Percentiles rank a stretch among this genome's conserved stretches.
phyloP scores from a whole-genome alignment of 2,329 filamentous ascomycete genomes.

The Chrysoporthe puriensis region DNA sequence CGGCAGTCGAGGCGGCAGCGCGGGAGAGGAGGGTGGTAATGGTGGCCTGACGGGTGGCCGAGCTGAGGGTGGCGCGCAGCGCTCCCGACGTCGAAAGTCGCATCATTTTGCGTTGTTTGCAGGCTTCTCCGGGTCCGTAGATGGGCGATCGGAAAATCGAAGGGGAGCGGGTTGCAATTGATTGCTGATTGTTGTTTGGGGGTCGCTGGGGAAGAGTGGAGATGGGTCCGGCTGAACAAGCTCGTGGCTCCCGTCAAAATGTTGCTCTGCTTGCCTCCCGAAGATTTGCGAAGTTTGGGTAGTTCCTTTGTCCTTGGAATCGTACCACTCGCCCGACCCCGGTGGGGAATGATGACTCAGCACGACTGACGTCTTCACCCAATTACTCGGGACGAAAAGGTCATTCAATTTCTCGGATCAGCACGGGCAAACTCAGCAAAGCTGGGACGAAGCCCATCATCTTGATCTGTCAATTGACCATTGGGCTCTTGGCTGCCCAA shows the following conservation, averaged over 20 bases:
- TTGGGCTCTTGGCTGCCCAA: neutral
- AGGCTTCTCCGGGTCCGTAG: neutral
- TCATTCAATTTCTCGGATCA: constrained; percentile 13
- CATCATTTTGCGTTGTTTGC: constrained; percentile 50
- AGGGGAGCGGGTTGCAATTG: constrained; percentile 10
- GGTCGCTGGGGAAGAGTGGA: constrained; percentile 27
- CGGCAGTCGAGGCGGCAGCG: constrained; percentile 64
- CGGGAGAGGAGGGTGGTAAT: constrained; percentile 45
- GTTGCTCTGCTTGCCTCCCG: constrained; percentile 18
- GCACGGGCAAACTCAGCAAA: neutral
- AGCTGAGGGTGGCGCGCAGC: constrained; percentile 51
- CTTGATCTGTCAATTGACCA: no score
- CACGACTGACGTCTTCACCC: neutral
- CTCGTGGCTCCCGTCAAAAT: constrained; percentile 24
- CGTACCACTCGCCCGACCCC: constrained; percentile 9
- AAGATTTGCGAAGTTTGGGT: constrained; percentile 7
- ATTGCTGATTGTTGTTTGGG: constrained; percentile 15
- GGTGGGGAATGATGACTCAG: constrained; percentile 16
- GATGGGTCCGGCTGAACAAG: constrained; percentile 26
- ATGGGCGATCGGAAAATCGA: constrained; percentile 23
- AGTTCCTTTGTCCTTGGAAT: constrained; percentile 8
- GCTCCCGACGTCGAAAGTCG: constrained; percentile 57
- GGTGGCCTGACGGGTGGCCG: constrained; percentile 44
- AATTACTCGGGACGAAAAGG: constrained; percentile 18
- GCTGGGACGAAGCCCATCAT: neutral